Conservation (phyloP, 2,329 filamentous ascomycete species). For the Colletotrichum sp. region DNA sequence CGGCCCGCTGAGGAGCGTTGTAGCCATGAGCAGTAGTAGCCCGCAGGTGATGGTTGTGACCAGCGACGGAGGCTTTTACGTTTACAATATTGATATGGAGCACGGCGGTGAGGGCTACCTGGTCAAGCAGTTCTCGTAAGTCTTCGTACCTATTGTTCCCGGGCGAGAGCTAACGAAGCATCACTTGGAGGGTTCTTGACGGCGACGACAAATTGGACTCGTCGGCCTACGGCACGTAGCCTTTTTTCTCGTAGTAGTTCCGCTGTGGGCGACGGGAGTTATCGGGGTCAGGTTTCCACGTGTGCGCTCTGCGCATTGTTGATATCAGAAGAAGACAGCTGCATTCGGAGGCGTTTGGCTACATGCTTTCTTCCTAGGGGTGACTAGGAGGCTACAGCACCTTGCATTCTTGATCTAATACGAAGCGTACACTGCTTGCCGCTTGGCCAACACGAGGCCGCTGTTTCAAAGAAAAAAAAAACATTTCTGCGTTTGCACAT, state of each 20-base stretch:
- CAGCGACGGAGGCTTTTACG: conserved; percentile 91
- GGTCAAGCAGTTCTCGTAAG: conserved; percentile 92
- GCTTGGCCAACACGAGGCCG: background rate
- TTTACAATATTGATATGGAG: conserved; percentile 95
- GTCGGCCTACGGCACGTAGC: conserved; percentile 46
- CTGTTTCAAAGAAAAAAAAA: background rate
- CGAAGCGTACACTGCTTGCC: background rate
- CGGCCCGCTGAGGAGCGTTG: conserved; percentile 81
- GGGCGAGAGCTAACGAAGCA: background rate
- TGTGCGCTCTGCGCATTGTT: background rate
- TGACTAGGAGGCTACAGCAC: background rate
- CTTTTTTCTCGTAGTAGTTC: background rate
- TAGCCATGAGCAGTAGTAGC: conserved; percentile 93
- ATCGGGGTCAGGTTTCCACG: background rate
- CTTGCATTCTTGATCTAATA: background rate
- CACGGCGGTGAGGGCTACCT: conserved; percentile 91
- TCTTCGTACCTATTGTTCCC: conserved; percentile 19
- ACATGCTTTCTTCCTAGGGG: background rate
- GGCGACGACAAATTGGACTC: conserved; percentile 59
- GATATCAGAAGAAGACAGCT: background rate
- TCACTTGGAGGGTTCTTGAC: conserved; percentile 52
- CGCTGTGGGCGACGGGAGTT: background rate
- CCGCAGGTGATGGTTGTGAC: conserved; percentile 99
- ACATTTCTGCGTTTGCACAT: background rate
- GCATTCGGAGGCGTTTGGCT: conserved; percentile 12